These are phyloP conservation scores for Boletus semigastroideus DNA, from an alignment of 1,284 basidiomycete genomes.

Conservation along the genomic window DNA sequence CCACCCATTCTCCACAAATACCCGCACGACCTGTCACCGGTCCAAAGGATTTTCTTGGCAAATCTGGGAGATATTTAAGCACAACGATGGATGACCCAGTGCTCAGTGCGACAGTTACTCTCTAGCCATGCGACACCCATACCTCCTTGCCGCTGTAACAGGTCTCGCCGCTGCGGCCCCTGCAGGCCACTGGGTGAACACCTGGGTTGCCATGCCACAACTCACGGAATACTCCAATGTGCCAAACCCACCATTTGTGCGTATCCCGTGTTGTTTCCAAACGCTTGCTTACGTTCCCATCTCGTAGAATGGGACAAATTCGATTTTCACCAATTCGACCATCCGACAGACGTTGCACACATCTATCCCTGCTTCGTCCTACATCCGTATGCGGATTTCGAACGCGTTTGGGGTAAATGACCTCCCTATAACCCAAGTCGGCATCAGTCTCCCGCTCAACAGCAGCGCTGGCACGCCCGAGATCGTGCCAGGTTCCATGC, in stretches of 20 bases:
- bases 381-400: conserved; percentile 3
- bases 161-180: background rate
- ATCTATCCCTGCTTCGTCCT: conserved; percentile 1
- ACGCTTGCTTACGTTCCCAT: background rate
- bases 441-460: background rate
- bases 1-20: background rate
- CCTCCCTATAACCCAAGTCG: background rate
- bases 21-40: background rate
- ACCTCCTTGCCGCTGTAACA: background rate
- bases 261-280: background rate
- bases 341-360: conserved; percentile 2
- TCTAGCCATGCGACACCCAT: background rate
- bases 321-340: conserved; percentile 3
- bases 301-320: background rate
- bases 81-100: background rate
- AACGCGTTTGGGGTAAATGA: conserved; percentile 1
- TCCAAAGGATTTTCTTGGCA: background rate
- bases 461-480: background rate
- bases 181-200: conserved; percentile 3
- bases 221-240: conserved; percentile 1
- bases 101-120: background rate
- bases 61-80: background rate
- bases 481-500: background rate
- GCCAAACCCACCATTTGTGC: conserved; percentile 1
- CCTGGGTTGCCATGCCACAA: conserved; percentile 6